Conservation (phyloP, 2,329 filamentous ascomycete genomes). For the Arthroderma sp. region DNA sequence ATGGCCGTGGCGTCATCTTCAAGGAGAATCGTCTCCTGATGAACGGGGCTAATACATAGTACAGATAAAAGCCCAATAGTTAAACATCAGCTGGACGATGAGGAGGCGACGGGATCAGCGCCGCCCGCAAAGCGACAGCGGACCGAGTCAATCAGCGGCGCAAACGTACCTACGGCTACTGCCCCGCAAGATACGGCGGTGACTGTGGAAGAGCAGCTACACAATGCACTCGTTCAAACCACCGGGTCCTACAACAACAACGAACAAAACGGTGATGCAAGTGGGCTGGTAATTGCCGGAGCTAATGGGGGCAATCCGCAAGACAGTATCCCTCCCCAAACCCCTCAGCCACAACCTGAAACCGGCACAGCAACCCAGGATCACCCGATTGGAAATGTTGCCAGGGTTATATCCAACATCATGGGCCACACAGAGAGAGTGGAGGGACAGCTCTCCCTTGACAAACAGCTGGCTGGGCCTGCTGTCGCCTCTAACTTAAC, state of each 20-base stretch:
- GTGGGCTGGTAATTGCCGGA: not conserved
- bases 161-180: conserved; percentile 9
- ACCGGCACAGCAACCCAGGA: too few relatives aligned
- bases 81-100: conserved; percentile 15
- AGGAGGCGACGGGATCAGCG: conserved; percentile 19
- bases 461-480: conserved; percentile 19
- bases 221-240: conserved; percentile 1
- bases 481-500: conserved; percentile 23
- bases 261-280: too few relatives aligned
- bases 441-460: conserved; percentile 27
- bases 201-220: conserved; percentile 7
- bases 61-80: too few relatives aligned
- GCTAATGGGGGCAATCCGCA: conserved; percentile 3
- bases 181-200: not conserved
- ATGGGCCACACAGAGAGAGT: conserved; percentile 31
- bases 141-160: conserved; percentile 19
- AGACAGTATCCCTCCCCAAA: too few relatives aligned
- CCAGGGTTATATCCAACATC: conserved; percentile 29
- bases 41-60: too few relatives aligned
- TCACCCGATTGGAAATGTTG: conserved; percentile 17
- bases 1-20: too few relatives aligned
- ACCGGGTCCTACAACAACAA: too few relatives aligned
- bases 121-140: conserved; percentile 29
- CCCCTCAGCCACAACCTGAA: too few relatives aligned
- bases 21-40: too few relatives aligned